A percentile compares a stretch with the other conserved stretches of the same genome.
These are phyloP conservation scores for Mycena venus DNA, from an alignment of 768 basidiomycete species.

Conservation along the genomic window DNA sequence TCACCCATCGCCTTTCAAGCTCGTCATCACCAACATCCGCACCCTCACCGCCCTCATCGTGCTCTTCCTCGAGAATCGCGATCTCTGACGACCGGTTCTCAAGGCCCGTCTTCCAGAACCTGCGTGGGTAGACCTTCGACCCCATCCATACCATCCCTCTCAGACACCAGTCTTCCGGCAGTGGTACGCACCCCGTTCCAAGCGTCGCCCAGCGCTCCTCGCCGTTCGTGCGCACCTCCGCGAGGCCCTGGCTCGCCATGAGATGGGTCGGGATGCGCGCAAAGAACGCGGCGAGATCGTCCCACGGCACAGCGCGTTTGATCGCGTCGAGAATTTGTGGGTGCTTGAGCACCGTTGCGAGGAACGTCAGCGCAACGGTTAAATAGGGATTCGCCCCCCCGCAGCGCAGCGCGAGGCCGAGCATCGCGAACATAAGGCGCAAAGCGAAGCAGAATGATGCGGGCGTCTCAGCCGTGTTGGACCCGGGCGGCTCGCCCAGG, in stretches of 20 bases:
- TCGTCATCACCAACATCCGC: conserved; percentile 47
- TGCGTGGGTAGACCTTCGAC: conserved; percentile 89
- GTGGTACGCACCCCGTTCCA: conserved; percentile 73
- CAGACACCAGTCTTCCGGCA: conserved; percentile 96
- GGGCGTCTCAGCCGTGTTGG: conserved; percentile 63
- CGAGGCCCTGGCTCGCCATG: conserved; percentile 61
- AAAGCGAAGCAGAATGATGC: conserved; percentile 80
- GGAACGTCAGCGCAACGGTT: conserved; percentile 88
- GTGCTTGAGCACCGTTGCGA: conserved; percentile 82
- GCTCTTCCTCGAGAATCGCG: conserved; percentile 79
- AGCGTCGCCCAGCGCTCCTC: conserved; percentile 73
- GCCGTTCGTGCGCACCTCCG: conserved; percentile 40
- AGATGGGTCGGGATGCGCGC: conserved; percentile 68
- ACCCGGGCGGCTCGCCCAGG: conserved; percentile 56
- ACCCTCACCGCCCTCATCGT: conserved; percentile 56
- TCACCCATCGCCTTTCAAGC: conserved; percentile 76
- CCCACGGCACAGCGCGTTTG: conserved; percentile 89
- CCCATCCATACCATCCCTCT: conserved; percentile 98
- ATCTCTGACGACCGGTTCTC: conserved; percentile 78
- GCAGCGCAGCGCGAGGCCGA: conserved; percentile 77
- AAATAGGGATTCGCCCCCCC: conserved; percentile 88
- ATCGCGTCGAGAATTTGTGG: conserved; percentile 70
- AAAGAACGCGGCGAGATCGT: conserved; percentile 75
- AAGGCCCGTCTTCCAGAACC: conserved; percentile 90
- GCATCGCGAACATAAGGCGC: conserved; percentile 82